Base-by-base conservation (phyloP, 306 rosid genomes). In the Canavalia ensiformis region DNA sequence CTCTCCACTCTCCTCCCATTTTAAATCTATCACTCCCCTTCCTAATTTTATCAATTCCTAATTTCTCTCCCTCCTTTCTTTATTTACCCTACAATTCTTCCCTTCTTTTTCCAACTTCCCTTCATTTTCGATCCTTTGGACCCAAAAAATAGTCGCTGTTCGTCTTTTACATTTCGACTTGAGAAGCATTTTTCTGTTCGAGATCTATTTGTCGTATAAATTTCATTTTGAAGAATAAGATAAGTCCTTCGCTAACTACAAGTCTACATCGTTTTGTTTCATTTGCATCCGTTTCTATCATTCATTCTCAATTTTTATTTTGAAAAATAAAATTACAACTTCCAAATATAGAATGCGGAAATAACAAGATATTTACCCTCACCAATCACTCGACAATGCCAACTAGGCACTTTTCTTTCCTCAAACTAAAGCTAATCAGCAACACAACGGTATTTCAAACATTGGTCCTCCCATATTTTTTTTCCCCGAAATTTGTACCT, bases 361-460 rank as follows among this genome's bases (percentile, higher is more conserved):
- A 62, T 34, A 71, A 56, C 5, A 59, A 55, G 30, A 28, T 59
- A 75, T 52, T 5, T 60, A 46, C 29, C 68, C 25, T 18, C 29
- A 41, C 31, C 37, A 34, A 51, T 29, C 49, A 47, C 72, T 52
- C 5, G 49, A 72, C 54, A 39, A 30, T 52, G 60, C 60, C 54
- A 37, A 68, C 66, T 8, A 9, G 50, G 25, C 49, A 68, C 33
- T 13, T 34, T 42, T 25, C 13, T 34, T 42, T 33, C 13, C 69
- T 44, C 33, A 30, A 81, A 71, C 74, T 75, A 77, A 57, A 10
- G 71, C 69, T 77, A 62, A 46, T 80, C 68, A 84, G 77, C 73
- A 77, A 77, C 69, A 60, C 76, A 79, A 81, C 46, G 77, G 83
- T 78, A 50, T 74, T 86, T 88, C 75, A 86, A 79, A 79, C 68